Evolutionary conservation across 495 filamentous ascomycete genomes (phyloP).

Genomic region (Penicillium riverlandense): DNA sequence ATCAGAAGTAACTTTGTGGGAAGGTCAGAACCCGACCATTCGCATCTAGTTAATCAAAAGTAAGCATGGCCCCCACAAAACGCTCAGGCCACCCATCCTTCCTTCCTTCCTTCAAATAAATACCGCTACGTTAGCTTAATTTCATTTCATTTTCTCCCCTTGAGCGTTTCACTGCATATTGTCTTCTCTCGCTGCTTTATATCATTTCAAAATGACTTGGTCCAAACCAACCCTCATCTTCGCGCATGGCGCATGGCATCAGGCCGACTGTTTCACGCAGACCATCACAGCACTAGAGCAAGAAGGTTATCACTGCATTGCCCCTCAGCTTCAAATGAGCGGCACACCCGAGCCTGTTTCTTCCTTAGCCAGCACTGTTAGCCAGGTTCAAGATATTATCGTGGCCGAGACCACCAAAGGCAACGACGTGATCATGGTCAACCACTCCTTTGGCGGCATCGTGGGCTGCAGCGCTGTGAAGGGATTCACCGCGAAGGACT

Average conservation of each 20-base stretch:
- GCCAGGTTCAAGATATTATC: not conserved
- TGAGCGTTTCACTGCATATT: too few species aligned
- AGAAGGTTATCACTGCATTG: constrained; percentile 1
- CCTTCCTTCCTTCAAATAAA: too few species aligned
- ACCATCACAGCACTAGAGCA: not conserved
- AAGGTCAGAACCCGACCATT: too few species aligned
- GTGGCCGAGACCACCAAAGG: not conserved
- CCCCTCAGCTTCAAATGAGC: constrained; percentile 3
- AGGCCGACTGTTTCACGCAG: not conserved
- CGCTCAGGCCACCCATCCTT: too few species aligned
- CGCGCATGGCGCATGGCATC: not conserved
- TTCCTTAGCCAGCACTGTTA: not conserved
- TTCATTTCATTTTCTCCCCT: too few species aligned
- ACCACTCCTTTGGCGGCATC: constrained; percentile 1
- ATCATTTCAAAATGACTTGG: too few species aligned
- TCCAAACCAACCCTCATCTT: not conserved
- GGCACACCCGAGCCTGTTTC: constrained; percentile 1
- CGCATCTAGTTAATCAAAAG: too few species aligned
- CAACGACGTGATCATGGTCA: not conserved
- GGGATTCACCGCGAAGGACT: not conserved
- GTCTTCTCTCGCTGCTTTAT: too few species aligned
- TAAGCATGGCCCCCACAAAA: too few species aligned
- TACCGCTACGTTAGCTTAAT: too few species aligned
- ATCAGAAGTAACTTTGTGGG: too few species aligned
- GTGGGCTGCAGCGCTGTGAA: not conserved